Evolutionary conservation across 73 alveolate genomes (phyloP).

Genomic region (Tetrahymena elliotti): DNA sequence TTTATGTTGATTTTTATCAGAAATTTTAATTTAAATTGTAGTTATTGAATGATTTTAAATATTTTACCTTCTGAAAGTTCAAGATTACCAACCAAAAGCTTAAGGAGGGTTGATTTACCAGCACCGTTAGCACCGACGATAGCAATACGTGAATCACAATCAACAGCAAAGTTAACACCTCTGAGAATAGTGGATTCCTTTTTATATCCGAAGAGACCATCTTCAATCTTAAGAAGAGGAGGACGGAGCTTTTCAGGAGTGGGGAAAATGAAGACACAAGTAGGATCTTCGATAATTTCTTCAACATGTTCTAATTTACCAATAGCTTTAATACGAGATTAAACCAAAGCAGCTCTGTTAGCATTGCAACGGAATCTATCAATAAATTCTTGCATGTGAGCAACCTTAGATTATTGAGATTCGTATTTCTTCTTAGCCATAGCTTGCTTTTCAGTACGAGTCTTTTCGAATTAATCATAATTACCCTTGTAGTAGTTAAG

Average conservation of each 20-base stretch:
- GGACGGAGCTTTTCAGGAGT: conserved; percentile 93
- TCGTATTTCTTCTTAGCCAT: conserved; percentile 71
- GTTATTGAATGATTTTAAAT: not conserved
- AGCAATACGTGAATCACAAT: conserved; percentile 96
- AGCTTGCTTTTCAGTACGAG: conserved; percentile 77
- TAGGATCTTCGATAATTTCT: conserved; percentile 96
- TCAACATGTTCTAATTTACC: conserved; percentile 91
- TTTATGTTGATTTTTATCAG: too few species aligned
- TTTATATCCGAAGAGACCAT: conserved; percentile 83
- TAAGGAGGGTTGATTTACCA: conserved; percentile 98
- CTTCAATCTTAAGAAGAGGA: conserved; percentile 92
- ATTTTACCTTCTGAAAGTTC: conserved; percentile 57
- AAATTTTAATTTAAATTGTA: not conserved
- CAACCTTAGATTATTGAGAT: conserved; percentile 73
- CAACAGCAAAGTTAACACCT: conserved; percentile 89
- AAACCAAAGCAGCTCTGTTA: conserved; percentile 95
- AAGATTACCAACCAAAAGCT: conserved; percentile 85
- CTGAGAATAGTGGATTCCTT: conserved; percentile 66
- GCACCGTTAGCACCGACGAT: conserved; percentile 99
- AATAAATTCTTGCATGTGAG: conserved; percentile 92
- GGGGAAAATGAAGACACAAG: conserved; percentile 97
- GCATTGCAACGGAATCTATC: conserved; percentile 98
- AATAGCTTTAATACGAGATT: conserved; percentile 91
- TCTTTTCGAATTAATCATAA: conserved; percentile 91
- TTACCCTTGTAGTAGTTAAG: conserved; percentile 91